Conservation (phyloP, 2,329 filamentous ascomycete species). For the Fusarium nanum region DNA sequence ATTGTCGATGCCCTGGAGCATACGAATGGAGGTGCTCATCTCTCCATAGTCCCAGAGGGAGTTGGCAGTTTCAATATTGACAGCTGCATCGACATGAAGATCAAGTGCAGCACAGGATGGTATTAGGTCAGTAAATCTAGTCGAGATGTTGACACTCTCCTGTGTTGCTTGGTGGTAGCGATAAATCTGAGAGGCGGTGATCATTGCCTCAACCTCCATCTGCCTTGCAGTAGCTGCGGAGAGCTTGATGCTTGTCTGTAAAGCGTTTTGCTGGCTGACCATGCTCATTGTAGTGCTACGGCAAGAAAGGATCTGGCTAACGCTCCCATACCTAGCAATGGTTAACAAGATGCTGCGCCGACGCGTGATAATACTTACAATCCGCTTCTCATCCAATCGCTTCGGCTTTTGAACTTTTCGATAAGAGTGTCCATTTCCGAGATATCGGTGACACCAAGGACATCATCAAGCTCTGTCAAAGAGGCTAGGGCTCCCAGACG, state of each 20-base stretch:
- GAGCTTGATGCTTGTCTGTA: constrained; percentile 71
- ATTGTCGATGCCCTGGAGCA: constrained; percentile 79
- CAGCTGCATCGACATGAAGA: constrained; percentile 79
- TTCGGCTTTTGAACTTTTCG: constrained; percentile 71
- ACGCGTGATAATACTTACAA: constrained; percentile 65
- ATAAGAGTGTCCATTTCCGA: constrained; percentile 72
- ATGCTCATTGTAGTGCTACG: constrained; percentile 85
- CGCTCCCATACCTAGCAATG: constrained; percentile 73
- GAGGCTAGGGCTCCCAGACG: constrained; percentile 74
- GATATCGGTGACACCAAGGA: constrained; percentile 70
- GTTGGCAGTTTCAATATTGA: constrained; percentile 85
- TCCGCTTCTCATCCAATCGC: constrained; percentile 84
- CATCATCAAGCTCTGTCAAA: constrained; percentile 83
- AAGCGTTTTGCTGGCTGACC: constrained; percentile 74
- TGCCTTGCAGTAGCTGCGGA: constrained; percentile 73
- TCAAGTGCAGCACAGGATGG: constrained; percentile 75
- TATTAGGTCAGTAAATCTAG: constrained; percentile 83
- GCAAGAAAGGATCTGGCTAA: constrained; percentile 83
- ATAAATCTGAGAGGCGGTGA: constrained; percentile 79
- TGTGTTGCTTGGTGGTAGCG: constrained; percentile 85
- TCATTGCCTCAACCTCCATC: constrained; percentile 80
- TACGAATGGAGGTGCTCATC: constrained; percentile 86
- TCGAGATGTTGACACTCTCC: constrained; percentile 87
- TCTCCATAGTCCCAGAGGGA: constrained; percentile 96
- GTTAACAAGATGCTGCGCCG: constrained; percentile 17